Conservation (phyloP, 2,329 filamentous ascomycete species). For the Anisogramma anomala region DNA sequence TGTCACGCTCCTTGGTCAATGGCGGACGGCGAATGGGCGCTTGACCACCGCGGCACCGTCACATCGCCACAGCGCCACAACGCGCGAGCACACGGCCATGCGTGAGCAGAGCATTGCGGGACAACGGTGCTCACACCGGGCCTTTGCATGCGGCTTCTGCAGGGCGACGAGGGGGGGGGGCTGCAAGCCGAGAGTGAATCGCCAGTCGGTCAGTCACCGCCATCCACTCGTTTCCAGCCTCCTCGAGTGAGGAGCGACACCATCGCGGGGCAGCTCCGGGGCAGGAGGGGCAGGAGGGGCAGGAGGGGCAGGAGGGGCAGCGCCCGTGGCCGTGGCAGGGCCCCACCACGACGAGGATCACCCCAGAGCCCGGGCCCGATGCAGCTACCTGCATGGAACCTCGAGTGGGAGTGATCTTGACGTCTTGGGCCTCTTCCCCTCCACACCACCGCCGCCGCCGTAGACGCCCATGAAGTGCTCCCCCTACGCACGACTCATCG, state of each 20-base stretch:
- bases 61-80: too few species aligned
- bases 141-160: slow-evolving; percentile 13
- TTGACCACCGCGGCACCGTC: too few species aligned
- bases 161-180: slow-evolving; percentile 4
- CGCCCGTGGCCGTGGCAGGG: slow-evolving; percentile 1
- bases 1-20: too few species aligned
- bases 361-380: slow-evolving; percentile 3
- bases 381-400: slow-evolving; percentile 4
- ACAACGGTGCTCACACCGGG: too few species aligned
- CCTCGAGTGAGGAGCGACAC: slow-evolving; percentile 15
- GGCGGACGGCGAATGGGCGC: too few species aligned
- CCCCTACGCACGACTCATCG: slow-evolving; percentile 11
- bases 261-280: neutral
- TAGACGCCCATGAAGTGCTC: too few species aligned
- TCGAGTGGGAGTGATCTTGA: too few species aligned
- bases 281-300: too few species aligned
- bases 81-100: too few species aligned
- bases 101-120: too few species aligned
- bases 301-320: too few species aligned
- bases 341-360: slow-evolving; percentile 10
- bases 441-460: slow-evolving; percentile 10
- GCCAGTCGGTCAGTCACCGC: slow-evolving; percentile 15
- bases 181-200: slow-evolving; percentile 14
- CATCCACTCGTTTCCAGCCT: slow-evolving; percentile 15
- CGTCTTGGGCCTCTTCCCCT: too few species aligned